Evolutionary conservation across 495 filamentous ascomycete species (phyloP).

Genomic region (Penicillium waksmanii): DNA sequence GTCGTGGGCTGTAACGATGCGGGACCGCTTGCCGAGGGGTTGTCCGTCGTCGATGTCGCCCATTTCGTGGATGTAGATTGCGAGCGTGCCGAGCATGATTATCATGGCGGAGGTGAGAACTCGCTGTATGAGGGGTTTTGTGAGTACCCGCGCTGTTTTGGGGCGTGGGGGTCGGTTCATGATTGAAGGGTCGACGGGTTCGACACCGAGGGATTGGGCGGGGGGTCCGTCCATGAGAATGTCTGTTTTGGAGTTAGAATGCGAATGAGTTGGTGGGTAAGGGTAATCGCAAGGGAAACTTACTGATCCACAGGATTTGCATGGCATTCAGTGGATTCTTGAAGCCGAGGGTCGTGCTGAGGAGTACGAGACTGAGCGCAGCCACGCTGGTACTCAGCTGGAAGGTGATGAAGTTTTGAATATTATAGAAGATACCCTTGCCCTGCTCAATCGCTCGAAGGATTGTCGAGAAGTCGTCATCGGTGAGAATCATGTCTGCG

Average conservation of each 20-base stretch:
- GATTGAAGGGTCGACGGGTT: conserved; percentile 91
- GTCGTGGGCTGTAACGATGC: conserved; percentile 84
- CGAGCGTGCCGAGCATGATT: conserved; percentile 90
- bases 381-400: conserved; percentile 97
- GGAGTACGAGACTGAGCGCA: conserved; percentile 84
- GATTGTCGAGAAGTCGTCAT: conserved; percentile 98
- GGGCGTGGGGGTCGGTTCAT: conserved; percentile 91
- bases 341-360: conserved; percentile 90
- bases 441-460: conserved; percentile 96
- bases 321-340: conserved; percentile 95
- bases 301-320: conserved; percentile 99
- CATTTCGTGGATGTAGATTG: conserved; percentile 92
- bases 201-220: conserved; percentile 94
- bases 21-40: conserved; percentile 44
- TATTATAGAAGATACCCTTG: conserved; percentile 99
- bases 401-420: conserved; percentile 98
- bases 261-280: conserved; percentile 6
- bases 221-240: conserved; percentile 99
- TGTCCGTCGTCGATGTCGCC: conserved; percentile 53
- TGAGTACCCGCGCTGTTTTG: conserved; percentile 83
- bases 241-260: conserved; percentile 60
- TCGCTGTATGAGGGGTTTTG: conserved; percentile 74
- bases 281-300: conserved; percentile 32
- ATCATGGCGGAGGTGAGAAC: conserved; percentile 86
- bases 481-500: conserved; percentile 98